Base-by-base conservation (phyloP, 352 stramenopile genomes). In the Phytophthora chlamydospora region DNA sequence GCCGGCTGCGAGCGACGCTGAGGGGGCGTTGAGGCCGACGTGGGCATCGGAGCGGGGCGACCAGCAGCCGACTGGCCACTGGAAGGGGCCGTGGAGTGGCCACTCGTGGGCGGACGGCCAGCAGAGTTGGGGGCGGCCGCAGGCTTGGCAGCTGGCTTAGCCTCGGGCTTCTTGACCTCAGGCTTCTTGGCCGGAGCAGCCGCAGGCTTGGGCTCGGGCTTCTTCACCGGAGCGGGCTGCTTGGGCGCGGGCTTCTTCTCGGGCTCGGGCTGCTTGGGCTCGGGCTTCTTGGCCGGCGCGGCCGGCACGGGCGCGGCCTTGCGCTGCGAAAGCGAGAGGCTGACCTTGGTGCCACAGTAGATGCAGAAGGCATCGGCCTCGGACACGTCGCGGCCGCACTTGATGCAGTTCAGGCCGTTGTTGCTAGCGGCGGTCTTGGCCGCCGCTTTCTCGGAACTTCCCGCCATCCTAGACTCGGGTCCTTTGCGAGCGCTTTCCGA, bases 301-400 rank as follows among this genome's bases (percentile, higher is more conserved):
- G 54, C n/a, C 29, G 63, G 17, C 4, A 66, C 38, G 16, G 71
- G 45, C 11, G 62, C 35, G 36, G 72, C 66, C 56, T 85, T 81
- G 35, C 80, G 76, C 66, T 88, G 76, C 6, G 76, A 75, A 24
- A 89, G 51, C 63, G 80, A 84, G 46, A 85, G 62, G 49, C 76
- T 86, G 58, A 93, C 84, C 49, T 93, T 93, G 51, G 84, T 95
- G 60, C 86, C 86, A 55, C 86, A 95, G 71, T 89, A 95, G 70
- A 95, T 95, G 68, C 86, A 95, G 70, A 95, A 93, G 39, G 84
- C 73, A 73, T 95, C 86, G 24, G 78, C 50, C 50, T 86, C 71
- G 41, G 84, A 76, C 59, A 95, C 83, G 40, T 90, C 78, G 49
- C 80, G 80, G 50, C 75, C 74, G 55, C 86, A 95, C 56, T 92